Evolutionary conservation across 768 basidiomycete species (phyloP).

Genomic region (Glaciozyma martinii): DNA sequence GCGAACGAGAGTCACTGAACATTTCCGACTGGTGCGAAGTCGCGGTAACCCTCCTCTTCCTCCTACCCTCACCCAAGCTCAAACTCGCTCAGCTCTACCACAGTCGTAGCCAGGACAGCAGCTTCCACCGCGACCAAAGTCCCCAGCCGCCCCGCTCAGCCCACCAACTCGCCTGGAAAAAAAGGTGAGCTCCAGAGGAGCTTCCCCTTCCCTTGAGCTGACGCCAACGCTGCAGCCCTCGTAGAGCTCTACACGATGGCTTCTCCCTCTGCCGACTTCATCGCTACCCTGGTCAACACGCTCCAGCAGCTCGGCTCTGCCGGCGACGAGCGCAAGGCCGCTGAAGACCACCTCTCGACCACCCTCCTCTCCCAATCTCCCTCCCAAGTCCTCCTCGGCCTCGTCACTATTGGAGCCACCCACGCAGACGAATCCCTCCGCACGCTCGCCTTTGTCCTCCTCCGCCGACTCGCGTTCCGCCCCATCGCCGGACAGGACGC

Average conservation of each 20-base stretch:
- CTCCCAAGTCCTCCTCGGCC: background rate
- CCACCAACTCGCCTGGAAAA: no score
- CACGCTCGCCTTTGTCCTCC: conserved; percentile 66
- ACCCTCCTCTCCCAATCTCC: conserved; percentile 41
- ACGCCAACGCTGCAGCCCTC: background rate
- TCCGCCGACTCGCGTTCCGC: conserved; percentile 68
- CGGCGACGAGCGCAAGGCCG: background rate
- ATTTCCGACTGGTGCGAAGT: background rate
- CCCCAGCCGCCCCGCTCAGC: no score
- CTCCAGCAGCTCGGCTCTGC: background rate
- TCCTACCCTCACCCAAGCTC: no score
- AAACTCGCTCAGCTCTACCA: no score
- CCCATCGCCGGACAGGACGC: conserved; percentile 49
- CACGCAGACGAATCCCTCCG: background rate
- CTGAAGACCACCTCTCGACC: background rate
- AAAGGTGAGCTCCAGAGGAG: background rate
- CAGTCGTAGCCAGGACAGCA: no score
- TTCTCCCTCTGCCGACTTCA: background rate
- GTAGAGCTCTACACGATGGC: background rate
- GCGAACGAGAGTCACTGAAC: background rate
- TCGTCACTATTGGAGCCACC: background rate
- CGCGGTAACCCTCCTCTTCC: no score
- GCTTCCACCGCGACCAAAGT: no score
- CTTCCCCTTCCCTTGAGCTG: background rate
- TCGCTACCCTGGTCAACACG: background rate